A percentile compares a stretch with the other conserved stretches of the same genome.
Conservation (phyloP, 2,329 filamentous ascomycete species). For the Chrysosporium keratinophilum region DNA sequence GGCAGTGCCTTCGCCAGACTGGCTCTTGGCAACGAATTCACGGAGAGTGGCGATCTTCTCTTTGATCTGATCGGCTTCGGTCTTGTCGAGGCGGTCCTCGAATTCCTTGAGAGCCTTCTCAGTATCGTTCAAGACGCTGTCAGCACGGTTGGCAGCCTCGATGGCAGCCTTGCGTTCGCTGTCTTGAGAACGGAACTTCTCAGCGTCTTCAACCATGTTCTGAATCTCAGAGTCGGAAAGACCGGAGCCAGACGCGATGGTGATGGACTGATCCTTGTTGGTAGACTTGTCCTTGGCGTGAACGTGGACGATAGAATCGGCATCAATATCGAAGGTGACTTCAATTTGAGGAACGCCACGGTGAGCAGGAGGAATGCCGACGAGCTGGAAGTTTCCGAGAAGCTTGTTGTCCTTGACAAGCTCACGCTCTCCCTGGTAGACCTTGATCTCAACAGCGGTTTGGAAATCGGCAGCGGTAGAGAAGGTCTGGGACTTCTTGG, state of each 20-base stretch:
- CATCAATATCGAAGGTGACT: conserved; percentile 98
- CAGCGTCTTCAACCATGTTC: conserved; percentile 94
- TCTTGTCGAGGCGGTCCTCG: conserved; percentile 91
- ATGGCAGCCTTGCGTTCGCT: conserved; percentile 96
- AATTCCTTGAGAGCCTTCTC: conserved; percentile 98
- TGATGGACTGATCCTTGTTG: conserved; percentile 99
- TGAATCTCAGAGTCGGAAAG: conserved; percentile 90
- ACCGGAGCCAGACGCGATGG: conserved; percentile 94
- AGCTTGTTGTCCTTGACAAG: conserved; percentile 98
- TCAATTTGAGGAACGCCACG: conserved; percentile 93
- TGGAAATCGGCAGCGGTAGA: conserved; percentile 97
- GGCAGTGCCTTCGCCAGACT: conserved; percentile 76
- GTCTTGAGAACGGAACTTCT: conserved; percentile 88
- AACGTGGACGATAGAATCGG: conserved; percentile 94
- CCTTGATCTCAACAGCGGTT: conserved; percentile 98
- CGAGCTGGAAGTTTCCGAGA: conserved; percentile 97
- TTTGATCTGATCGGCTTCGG: conserved; percentile 81
- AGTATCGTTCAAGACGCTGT: conserved; percentile 92
- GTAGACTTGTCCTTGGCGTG: conserved; percentile 98
- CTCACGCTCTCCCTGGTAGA: conserved; percentile 99
- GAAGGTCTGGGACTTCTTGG: conserved; percentile 98
- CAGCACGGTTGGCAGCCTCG: conserved; percentile 92
- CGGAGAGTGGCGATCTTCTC: conserved; percentile 84
- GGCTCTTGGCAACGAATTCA: conserved; percentile 87
- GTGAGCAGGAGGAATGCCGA: conserved; percentile 91